phyloP scores from a whole-genome alignment of 257 asterid genomes.

The Solanum sitiens region DNA sequence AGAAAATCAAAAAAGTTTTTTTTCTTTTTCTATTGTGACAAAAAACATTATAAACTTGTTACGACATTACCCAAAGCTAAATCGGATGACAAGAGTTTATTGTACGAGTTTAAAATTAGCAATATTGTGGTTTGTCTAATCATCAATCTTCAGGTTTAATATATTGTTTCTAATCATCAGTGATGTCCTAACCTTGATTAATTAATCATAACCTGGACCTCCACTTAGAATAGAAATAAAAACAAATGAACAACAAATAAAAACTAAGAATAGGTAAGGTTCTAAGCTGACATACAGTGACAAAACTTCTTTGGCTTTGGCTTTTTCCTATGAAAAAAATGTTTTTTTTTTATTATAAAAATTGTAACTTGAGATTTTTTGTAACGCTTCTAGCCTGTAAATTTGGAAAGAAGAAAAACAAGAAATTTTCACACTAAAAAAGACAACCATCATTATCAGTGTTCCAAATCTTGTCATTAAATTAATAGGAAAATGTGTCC shows the following conservation, averaged over 20 bases:
- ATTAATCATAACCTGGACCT: background rate
- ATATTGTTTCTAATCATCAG: background rate
- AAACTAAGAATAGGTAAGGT: background rate
- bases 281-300: background rate
- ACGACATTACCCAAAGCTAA: background rate
- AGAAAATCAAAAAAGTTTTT: background rate
- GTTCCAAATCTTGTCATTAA: background rate
- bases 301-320: background rate
- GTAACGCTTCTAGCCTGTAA: background rate
- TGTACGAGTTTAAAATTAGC: background rate
- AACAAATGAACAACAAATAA: no score
- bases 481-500: background rate
- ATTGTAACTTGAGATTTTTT: background rate
- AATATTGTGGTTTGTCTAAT: background rate
- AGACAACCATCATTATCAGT: background rate
- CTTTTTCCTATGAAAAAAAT: background rate
- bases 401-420: background rate
- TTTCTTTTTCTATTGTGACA: background rate
- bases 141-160: background rate
- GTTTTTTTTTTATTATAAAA: background rate
- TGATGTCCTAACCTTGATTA: background rate
- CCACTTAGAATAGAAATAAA: background rate
- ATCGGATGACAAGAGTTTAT: background rate
- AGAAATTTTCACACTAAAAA: background rate
- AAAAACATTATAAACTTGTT: background rate